Percentiles rank a stretch among this genome's conserved stretches.
Evolutionary conservation across 352 stramenopile species (phyloP).

Genomic region (Phytopythium kandeliae): DNA sequence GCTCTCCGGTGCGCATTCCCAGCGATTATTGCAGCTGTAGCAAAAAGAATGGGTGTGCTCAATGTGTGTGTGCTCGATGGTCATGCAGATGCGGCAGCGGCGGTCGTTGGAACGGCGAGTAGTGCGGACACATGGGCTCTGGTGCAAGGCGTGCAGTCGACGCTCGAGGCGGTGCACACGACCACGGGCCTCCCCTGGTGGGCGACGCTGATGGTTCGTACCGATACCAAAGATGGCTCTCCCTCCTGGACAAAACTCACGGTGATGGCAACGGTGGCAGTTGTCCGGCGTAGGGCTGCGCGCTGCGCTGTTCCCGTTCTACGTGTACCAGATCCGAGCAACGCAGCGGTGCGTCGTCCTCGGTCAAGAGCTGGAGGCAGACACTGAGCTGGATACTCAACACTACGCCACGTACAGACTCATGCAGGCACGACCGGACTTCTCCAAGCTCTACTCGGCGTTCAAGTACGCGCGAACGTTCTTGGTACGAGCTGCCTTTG

Average conservation of each 20-base stretch:
- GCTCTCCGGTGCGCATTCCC: conserved; percentile 21
- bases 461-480: conserved; percentile 75
- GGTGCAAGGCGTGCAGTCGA: conserved; percentile 52
- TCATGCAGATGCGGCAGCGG: conserved; percentile 21
- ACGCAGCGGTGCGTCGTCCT: conserved; percentile 37
- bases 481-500: conserved; percentile 22
- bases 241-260: too few relatives aligned
- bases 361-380: neutral
- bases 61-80: neutral
- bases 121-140: conserved; percentile 35
- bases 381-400: conserved; percentile 2
- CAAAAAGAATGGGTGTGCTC: too few relatives aligned
- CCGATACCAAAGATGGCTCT: too few relatives aligned
- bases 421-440: conserved; percentile 46
- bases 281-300: conserved; percentile 59
- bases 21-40: too few relatives aligned
- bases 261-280: conserved; percentile 12
- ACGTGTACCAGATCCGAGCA: conserved; percentile 64
- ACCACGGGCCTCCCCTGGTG: conserved; percentile 72
- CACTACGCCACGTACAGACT: conserved; percentile 14
- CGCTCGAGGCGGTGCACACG: conserved; percentile 56
- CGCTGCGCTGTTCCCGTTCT: conserved; percentile 62
- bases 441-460: conserved; percentile 58
- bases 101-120: conserved; percentile 12
- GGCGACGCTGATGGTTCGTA: conserved; percentile 49